phyloP scores from a whole-genome alignment of 2,329 filamentous ascomycete genomes.

The Epichloe festucae region DNA sequence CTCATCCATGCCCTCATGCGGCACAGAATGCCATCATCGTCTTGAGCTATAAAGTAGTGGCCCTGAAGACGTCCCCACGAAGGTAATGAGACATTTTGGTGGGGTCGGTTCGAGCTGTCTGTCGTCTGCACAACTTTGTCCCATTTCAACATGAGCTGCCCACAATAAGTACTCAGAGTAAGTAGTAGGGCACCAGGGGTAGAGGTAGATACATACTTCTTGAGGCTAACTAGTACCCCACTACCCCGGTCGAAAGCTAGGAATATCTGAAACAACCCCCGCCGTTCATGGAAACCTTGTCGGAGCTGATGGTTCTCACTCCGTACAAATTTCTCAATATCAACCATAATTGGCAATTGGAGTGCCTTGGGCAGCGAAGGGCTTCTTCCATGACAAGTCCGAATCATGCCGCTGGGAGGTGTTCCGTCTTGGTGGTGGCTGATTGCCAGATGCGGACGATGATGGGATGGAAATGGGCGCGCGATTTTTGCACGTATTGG shows the following conservation, averaged over 20 bases:
- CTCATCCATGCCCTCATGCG: background rate
- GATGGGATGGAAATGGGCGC: background rate
- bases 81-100: slow-evolving; percentile 4
- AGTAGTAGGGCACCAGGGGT: no score
- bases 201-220: no score
- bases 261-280: slow-evolving; percentile 3
- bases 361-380: background rate
- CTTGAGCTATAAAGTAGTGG: background rate
- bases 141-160: background rate
- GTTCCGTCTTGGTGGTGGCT: background rate
- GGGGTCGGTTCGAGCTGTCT: background rate
- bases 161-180: no score
- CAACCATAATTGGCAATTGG: background rate
- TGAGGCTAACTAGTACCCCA: background rate
- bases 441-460: background rate
- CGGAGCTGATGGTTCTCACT: background rate
- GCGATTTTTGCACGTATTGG: background rate
- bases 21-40: background rate
- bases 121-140: background rate
- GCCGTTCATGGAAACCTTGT: background rate
- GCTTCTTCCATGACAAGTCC: no score
- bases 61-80: background rate
- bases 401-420: background rate
- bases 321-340: slow-evolving; percentile 1
- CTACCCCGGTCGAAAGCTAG: slow-evolving; percentile 1